Percentiles rank a stretch among this genome's conserved stretches.
Evolutionary conservation across 1,284 basidiomycete genomes (phyloP).

Genomic region (Papiliotrema flavescens): DNA sequence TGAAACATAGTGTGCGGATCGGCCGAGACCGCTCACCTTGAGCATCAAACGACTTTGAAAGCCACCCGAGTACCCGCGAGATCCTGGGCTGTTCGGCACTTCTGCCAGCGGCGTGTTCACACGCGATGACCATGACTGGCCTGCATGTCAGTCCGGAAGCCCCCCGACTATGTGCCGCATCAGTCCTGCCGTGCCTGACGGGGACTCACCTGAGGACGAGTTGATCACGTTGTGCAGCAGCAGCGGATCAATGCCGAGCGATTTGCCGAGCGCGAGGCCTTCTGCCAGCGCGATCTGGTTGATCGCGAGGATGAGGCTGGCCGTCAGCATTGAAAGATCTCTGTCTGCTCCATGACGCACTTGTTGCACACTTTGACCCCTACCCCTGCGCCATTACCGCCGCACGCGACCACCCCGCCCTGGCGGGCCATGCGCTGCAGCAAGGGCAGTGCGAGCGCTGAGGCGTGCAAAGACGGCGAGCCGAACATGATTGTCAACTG

Average conservation of each 20-base stretch:
- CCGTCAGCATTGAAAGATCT: not conserved
- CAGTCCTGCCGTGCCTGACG: not conserved
- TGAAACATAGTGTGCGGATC: not conserved
- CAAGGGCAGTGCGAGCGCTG: constrained; percentile 31
- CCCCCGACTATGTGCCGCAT: not conserved
- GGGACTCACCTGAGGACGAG: constrained; percentile 31
- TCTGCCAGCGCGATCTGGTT: constrained; percentile 48
- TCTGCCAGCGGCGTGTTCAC: constrained; percentile 40
- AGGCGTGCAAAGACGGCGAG: constrained; percentile 24
- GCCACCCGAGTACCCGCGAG: constrained; percentile 33
- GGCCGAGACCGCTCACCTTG: constrained; percentile 27
- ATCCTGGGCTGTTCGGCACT: constrained; percentile 34
- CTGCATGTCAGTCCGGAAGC: constrained; percentile 10
- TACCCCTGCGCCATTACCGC: constrained; percentile 38
- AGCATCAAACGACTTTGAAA: constrained; percentile 46
- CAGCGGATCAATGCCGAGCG: constrained; percentile 35
- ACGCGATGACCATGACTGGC: constrained; percentile 43
- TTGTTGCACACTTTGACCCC: constrained; percentile 47
- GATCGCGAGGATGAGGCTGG: constrained; percentile 42
- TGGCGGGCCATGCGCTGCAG: constrained; percentile 39
- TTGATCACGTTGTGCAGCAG: constrained; percentile 42
- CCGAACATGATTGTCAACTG: constrained; percentile 45
- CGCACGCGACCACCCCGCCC: constrained; percentile 39
- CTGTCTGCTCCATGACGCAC: constrained; percentile 17
- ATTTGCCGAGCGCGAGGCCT: constrained; percentile 37